These are phyloP conservation scores for Starmerella geochares DNA, from an alignment of 805 yeast genomes.

Conservation along the genomic window DNA sequence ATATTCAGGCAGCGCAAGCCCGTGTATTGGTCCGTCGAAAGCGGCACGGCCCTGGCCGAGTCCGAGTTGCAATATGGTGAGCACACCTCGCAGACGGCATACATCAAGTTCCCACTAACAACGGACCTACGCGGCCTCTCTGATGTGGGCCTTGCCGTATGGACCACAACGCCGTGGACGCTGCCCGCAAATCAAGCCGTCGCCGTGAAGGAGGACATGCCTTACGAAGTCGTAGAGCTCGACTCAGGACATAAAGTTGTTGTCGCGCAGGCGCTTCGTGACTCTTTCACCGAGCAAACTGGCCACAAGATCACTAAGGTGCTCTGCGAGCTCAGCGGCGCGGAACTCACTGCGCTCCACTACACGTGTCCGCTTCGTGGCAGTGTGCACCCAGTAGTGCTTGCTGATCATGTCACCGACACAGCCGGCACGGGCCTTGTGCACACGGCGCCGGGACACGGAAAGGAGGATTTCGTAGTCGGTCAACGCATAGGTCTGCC, in stretches of 20 bases:
- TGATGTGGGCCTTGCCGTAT: constrained; percentile 38
- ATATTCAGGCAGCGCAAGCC: constrained; percentile 84
- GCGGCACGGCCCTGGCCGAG: constrained; percentile 89
- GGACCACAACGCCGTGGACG: constrained; percentile 99
- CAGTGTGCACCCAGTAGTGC: constrained; percentile 49
- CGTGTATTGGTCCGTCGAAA: constrained; percentile 94
- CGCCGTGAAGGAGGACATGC: constrained; percentile 50
- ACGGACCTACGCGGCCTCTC: constrained; percentile 9
- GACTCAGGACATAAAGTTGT: constrained; percentile 33
- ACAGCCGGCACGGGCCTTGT: constrained; percentile 89
- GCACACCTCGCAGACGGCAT: constrained; percentile 30
- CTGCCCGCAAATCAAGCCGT: constrained; percentile 78
- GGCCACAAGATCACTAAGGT: constrained; percentile 16
- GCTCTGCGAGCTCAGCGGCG: constrained; percentile 35
- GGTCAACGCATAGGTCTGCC: constrained; percentile 49
- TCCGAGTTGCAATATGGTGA: constrained; percentile 86
- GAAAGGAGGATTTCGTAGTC: constrained; percentile 77
- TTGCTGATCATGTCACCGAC: constrained; percentile 72
- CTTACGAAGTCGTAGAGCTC: constrained; percentile 44
- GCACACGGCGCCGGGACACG: constrained; percentile 97
- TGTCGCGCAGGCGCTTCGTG: constrained; percentile 46
- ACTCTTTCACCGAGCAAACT: constrained; percentile 29
- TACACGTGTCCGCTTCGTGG: constrained; percentile 51
- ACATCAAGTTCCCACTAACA: constrained; percentile 16
- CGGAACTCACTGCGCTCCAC: constrained; percentile 32